Conservation (phyloP, 176 grass and related monocot genomes). For the Rhynchospora pubera region DNA sequence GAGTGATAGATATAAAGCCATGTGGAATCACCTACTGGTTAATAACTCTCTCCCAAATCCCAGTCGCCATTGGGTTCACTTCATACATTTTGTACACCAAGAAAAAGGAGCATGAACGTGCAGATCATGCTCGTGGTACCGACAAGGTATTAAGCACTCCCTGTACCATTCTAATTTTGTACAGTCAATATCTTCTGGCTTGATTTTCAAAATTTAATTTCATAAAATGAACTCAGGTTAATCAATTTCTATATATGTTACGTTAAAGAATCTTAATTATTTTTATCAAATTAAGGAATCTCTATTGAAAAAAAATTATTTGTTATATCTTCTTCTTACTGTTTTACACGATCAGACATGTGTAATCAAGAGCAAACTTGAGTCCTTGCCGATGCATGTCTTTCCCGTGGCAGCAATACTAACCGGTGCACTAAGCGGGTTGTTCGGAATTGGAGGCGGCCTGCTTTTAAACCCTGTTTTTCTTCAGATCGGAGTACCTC, state of each 20-base stretch:
- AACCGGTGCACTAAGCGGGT: conserved; percentile 67
- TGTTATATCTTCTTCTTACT: too few species aligned
- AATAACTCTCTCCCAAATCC: conserved; percentile 49
- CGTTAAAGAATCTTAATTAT: too few species aligned
- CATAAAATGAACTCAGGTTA: too few species aligned
- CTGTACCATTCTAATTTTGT: too few species aligned
- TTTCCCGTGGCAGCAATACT: conserved; percentile 49
- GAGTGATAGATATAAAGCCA: conserved; percentile 45
- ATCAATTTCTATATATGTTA: too few species aligned
- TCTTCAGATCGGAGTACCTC: conserved; percentile 70
- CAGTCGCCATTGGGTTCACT: conserved; percentile 60
- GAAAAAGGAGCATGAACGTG: conserved; percentile 25
- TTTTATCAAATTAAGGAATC: too few species aligned
- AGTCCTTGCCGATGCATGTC: conserved; percentile 28
- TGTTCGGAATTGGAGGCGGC: conserved; percentile 81
- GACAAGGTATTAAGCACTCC: conserved; percentile 26
- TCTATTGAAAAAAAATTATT: too few species aligned
- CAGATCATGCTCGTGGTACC: not conserved
- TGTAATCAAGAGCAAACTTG: not conserved
- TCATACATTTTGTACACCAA: conserved; percentile 49
- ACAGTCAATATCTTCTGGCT: too few species aligned
- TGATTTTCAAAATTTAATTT: too few species aligned
- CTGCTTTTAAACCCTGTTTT: conserved; percentile 74
- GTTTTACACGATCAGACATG: conserved; percentile 15
- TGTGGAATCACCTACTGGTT: conserved; percentile 64